phyloP scores from a whole-genome alignment of 805 yeast species.

The Lipomyces starkeyi region DNA sequence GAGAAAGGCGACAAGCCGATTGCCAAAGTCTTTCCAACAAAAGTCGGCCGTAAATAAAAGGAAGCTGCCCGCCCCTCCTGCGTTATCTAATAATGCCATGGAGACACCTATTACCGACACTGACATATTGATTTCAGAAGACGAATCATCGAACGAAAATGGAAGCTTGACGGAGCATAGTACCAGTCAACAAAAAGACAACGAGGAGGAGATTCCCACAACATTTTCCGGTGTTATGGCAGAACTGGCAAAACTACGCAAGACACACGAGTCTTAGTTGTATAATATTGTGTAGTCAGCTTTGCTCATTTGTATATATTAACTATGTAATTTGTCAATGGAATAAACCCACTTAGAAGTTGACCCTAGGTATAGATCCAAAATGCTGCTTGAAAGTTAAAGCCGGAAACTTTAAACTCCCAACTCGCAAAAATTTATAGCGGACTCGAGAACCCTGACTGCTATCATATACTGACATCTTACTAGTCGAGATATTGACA shows the following conservation, averaged over 20 bases:
- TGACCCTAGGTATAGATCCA: not conserved
- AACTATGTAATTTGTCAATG: no score
- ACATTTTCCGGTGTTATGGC: slow-evolving; percentile 28
- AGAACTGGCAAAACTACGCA: slow-evolving; percentile 13
- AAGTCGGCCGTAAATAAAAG: slow-evolving; percentile 3
- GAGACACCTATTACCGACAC: not conserved
- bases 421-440: slow-evolving; percentile 14
- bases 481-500: not conserved
- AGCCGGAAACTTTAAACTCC: slow-evolving; percentile 18
- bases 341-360: no score
- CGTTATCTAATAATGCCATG: not conserved
- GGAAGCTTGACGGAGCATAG: not conserved
- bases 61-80: slow-evolving; percentile 5
- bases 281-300: not conserved
- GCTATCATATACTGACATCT: not conserved
- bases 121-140: not conserved
- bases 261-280: not conserved
- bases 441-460: not conserved
- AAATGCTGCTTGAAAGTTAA: not conserved
- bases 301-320: not conserved
- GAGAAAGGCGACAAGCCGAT: not conserved
- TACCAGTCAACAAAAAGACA: not conserved
- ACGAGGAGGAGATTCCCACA: not conserved
- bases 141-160: not conserved
- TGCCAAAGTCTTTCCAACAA: not conserved